Evolutionary conservation across 148 eudicot genomes (phyloP).

Genomic region (Camellia lanceoleosa): DNA sequence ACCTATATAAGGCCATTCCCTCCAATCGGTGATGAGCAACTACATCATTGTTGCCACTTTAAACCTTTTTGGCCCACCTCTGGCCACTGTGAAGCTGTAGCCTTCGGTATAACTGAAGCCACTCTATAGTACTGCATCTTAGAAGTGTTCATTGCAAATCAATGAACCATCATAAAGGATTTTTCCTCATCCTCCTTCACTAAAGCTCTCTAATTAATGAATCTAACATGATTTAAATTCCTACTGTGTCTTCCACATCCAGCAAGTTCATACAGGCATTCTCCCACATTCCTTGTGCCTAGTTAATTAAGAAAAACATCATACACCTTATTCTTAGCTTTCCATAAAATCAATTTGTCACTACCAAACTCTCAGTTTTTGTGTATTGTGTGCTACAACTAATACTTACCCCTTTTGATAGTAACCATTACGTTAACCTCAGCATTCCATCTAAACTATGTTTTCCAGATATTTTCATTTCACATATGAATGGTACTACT

Average conservation of each 20-base stretch:
- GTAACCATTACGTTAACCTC: background rate
- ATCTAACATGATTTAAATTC: background rate
- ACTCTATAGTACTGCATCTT: background rate
- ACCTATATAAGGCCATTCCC: background rate
- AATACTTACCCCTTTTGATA: background rate
- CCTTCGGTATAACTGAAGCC: background rate
- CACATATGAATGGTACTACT: background rate
- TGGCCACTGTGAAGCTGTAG: background rate
- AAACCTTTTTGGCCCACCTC: background rate
- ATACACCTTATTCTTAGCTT: background rate
- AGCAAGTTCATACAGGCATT: slow-evolving; percentile 2
- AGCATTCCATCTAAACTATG: background rate
- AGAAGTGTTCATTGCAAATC: background rate
- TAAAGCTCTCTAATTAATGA: background rate
- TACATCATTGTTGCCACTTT: background rate
- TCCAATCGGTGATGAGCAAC: background rate
- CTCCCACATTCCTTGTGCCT: background rate
- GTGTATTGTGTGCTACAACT: background rate
- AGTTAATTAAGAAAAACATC: background rate
- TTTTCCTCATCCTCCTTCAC: background rate
- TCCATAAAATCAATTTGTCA: slow-evolving; percentile 3
- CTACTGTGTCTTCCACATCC: background rate
- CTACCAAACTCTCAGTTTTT: background rate
- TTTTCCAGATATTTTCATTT: background rate
- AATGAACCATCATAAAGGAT: background rate